phyloP scores from a whole-genome alignment of 768 basidiomycete species.

The Xerocomellus intermedius region DNA sequence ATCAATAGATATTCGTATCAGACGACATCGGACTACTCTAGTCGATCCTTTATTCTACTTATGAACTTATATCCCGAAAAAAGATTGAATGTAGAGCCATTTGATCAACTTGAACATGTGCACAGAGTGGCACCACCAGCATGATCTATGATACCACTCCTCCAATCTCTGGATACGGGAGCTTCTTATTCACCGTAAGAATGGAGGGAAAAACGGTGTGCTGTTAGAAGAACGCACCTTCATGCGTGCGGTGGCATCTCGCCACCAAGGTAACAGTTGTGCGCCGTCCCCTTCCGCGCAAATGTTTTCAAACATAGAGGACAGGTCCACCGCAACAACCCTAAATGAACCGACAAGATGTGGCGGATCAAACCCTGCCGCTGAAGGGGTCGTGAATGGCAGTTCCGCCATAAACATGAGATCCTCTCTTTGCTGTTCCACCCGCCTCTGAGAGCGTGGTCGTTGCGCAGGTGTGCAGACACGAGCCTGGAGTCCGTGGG shows the following conservation, averaged over 20 bases:
- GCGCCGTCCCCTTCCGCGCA: not conserved
- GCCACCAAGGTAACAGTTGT: not conserved
- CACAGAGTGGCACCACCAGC: too few relatives aligned
- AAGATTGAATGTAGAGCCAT: too few relatives aligned
- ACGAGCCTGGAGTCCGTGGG: not conserved
- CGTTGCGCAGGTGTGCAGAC: not conserved
- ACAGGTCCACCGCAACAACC: slow-evolving; percentile 6
- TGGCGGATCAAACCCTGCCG: not conserved
- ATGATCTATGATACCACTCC: too few relatives aligned
- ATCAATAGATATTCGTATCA: too few relatives aligned
- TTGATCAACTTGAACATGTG: too few relatives aligned
- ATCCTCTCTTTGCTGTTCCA: not conserved
- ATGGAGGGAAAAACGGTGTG: not conserved
- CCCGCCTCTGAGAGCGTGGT: not conserved
- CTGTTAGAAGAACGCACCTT: not conserved
- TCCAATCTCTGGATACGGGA: too few relatives aligned
- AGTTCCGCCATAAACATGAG: not conserved
- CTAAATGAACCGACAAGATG: not conserved
- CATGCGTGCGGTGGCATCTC: not conserved
- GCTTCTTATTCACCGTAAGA: not conserved
- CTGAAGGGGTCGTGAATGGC: slow-evolving; percentile 1
- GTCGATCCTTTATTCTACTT: too few relatives aligned
- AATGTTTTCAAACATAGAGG: slow-evolving; percentile 1
- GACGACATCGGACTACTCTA: too few relatives aligned
- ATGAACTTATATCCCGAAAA: too few relatives aligned